Evolutionary conservation across 805 yeast genomes (phyloP).

Genomic region (Ogataea zsoltii): DNA sequence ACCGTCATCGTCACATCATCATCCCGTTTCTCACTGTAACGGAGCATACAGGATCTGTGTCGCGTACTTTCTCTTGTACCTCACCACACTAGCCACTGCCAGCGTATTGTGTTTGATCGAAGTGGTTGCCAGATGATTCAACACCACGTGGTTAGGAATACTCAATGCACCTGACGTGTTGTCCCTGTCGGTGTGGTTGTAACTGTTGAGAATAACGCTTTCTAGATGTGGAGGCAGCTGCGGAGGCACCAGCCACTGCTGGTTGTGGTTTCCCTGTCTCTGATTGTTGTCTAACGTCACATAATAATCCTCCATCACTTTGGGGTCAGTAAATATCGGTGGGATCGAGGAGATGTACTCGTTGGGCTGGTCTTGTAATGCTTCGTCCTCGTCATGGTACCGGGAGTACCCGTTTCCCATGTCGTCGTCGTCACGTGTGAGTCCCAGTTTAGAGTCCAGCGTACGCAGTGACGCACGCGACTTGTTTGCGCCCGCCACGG

Average conservation of each 20-base stretch:
- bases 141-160: constrained; percentile 91
- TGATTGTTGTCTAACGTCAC: constrained; percentile 72
- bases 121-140: constrained; percentile 94
- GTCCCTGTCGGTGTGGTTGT: constrained; percentile 60
- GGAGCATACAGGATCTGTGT: constrained; percentile 94
- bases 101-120: constrained; percentile 90
- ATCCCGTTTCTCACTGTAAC: too few species aligned
- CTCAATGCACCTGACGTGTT: constrained; percentile 88
- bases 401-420: constrained; percentile 81
- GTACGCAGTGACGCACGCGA: constrained; percentile 37
- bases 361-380: constrained; percentile 29
- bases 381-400: constrained; percentile 62
- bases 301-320: constrained; percentile 85
- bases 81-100: constrained; percentile 88
- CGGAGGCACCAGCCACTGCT: constrained; percentile 79
- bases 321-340: constrained; percentile 80
- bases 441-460: constrained; percentile 61
- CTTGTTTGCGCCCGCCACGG: constrained; percentile 18
- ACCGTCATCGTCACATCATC: too few species aligned
- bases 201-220: constrained; percentile 84
- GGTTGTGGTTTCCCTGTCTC: constrained; percentile 49
- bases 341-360: constrained; percentile 71
- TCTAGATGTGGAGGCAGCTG: constrained; percentile 96
- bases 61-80: constrained; percentile 85
- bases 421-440: constrained; percentile 70